Percentiles rank a stretch among this genome's conserved stretches.
Evolutionary conservation across 1,284 basidiomycete genomes (phyloP).

Genomic region (Psilocybe mexicana): DNA sequence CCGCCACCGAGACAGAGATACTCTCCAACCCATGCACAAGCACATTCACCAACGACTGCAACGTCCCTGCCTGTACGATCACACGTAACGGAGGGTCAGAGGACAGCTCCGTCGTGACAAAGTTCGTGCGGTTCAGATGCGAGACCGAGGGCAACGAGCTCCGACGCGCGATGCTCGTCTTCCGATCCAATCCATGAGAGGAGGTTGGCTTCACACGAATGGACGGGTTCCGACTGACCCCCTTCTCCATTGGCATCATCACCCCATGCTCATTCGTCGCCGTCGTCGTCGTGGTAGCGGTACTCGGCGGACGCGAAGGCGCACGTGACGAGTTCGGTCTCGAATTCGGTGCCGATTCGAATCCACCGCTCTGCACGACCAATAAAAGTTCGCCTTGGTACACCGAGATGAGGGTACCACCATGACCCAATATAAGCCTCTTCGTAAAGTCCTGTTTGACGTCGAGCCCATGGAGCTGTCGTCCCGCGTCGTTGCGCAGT

Average conservation of each 20-base stretch:
- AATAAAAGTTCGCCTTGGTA: constrained; percentile 74
- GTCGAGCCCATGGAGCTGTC: constrained; percentile 30
- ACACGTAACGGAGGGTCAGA: constrained; percentile 72
- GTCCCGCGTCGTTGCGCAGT: constrained; percentile 33
- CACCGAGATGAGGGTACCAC: constrained; percentile 70
- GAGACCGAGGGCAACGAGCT: constrained; percentile 78
- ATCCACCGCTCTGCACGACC: constrained; percentile 55
- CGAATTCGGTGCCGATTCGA: constrained; percentile 47
- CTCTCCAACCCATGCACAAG: constrained; percentile 77
- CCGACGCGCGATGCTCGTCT: constrained; percentile 70
- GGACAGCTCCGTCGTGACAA: constrained; percentile 57
- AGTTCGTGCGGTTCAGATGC: constrained; percentile 46
- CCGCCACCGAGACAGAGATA: constrained; percentile 73
- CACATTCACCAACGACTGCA: constrained; percentile 71
- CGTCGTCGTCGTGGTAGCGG: constrained; percentile 30
- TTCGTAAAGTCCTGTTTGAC: constrained; percentile 32
- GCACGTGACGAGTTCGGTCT: constrained; percentile 54
- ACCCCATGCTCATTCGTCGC: constrained; percentile 32
- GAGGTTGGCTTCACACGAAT: constrained; percentile 73
- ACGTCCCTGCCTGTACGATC: constrained; percentile 72
- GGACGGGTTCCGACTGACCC: constrained; percentile 61
- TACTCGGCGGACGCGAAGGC: constrained; percentile 65
- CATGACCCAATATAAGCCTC: constrained; percentile 49
- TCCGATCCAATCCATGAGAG: constrained; percentile 67
- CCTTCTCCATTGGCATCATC: constrained; percentile 29